Conservation (phyloP, 2,329 filamentous ascomycete genomes). For the Lasiodiplodia theobromae region DNA sequence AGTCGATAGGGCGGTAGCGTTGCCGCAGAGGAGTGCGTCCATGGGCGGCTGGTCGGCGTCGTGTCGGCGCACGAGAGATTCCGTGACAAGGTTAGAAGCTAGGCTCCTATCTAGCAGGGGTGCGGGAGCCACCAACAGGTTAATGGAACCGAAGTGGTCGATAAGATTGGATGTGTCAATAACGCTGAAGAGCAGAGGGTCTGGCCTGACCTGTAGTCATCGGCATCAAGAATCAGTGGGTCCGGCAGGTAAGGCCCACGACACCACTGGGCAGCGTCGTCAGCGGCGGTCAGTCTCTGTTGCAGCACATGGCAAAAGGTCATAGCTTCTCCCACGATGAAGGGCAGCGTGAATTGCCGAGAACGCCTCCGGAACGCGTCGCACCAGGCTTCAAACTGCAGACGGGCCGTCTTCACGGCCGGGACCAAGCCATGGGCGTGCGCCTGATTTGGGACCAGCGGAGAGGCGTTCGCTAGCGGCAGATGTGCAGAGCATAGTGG, state of each 20-base stretch:
- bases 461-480: slow-evolving; percentile 27
- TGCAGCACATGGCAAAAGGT: slow-evolving; percentile 62
- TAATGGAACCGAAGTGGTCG: slow-evolving; percentile 54
- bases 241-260: slow-evolving; percentile 53
- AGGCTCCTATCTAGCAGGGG: slow-evolving; percentile 56
- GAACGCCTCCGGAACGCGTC: slow-evolving; percentile 47
- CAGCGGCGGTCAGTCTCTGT: slow-evolving; percentile 34
- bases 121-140: slow-evolving; percentile 54
- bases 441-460: slow-evolving; percentile 10
- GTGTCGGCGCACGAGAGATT: slow-evolving; percentile 37
- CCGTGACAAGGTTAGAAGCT: slow-evolving; percentile 59
- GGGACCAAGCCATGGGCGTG: not conserved
- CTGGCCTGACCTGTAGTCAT: slow-evolving; percentile 47
- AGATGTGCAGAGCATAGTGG: slow-evolving; percentile 51
- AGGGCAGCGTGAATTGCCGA: slow-evolving; percentile 52
- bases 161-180: slow-evolving; percentile 62
- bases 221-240: slow-evolving; percentile 48
- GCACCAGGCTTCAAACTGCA: slow-evolving; percentile 58
- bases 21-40: slow-evolving; percentile 50
- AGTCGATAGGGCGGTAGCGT: slow-evolving; percentile 54
- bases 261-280: slow-evolving; percentile 36
- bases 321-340: slow-evolving; percentile 58
- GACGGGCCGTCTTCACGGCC: slow-evolving; percentile 46
- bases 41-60: slow-evolving; percentile 39
- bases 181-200: slow-evolving; percentile 57